Percentiles rank a stretch among this genome's conserved stretches.
Conservation (phyloP, 176 grass and related monocot genomes). For the Musa schizocarpa region DNA sequence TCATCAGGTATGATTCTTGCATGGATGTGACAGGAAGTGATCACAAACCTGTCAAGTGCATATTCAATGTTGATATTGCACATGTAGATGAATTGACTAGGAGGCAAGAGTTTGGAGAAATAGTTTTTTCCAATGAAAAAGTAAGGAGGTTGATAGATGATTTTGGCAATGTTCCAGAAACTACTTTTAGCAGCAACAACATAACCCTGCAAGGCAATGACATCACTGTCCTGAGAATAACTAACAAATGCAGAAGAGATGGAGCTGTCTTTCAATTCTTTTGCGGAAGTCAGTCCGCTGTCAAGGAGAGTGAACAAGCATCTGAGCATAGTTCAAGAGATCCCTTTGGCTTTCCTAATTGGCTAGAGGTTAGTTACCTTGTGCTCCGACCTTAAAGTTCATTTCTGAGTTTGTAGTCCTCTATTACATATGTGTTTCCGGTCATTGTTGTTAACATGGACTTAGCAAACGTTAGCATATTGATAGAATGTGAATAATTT, state of each 20-base stretch:
- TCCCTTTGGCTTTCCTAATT: conserved; percentile 45
- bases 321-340: conserved; percentile 13
- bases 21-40: conserved; percentile 88
- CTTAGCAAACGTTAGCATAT: neutral
- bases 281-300: conserved; percentile 13
- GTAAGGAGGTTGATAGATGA: conserved; percentile 32
- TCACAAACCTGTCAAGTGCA: conserved; percentile 81
- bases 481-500: neutral
- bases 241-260: conserved; percentile 47
- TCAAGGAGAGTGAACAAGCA: conserved; percentile 21
- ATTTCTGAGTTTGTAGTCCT: neutral
- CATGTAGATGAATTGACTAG: conserved; percentile 49
- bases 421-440: neutral
- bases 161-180: conserved; percentile 43
- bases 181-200: conserved; percentile 35
- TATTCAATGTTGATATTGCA: conserved; percentile 84
- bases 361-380: conserved; percentile 59
- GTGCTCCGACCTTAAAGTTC: neutral
- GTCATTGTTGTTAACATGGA: neutral
- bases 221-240: conserved; percentile 42
- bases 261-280: conserved; percentile 45
- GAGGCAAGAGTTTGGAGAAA: conserved; percentile 60
- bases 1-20: conserved; percentile 79
- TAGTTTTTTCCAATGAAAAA: conserved; percentile 53
- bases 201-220: conserved; percentile 50